Percentiles rank a stretch among this genome's conserved stretches.
Evolutionary conservation across 805 yeast species (phyloP).

Genomic region (Hanseniaspora guilliermondii): DNA sequence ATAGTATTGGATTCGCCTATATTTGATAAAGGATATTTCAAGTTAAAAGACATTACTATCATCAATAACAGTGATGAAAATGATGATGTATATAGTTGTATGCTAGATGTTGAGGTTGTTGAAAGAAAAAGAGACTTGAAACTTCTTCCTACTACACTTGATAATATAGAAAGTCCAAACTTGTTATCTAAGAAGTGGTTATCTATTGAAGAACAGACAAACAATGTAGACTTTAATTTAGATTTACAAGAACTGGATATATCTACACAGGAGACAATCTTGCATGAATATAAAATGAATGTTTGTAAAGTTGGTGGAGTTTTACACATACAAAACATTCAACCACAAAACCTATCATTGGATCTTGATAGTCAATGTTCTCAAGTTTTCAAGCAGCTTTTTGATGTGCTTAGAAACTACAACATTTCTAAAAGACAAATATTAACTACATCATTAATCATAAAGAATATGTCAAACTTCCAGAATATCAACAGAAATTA

Average conservation of each 20-base stretch:
- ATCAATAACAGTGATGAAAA: constrained; percentile 31
- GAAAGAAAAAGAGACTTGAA: constrained; percentile 25
- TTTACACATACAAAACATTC: constrained; percentile 35
- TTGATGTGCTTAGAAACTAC: constrained; percentile 25
- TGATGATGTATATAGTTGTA: constrained; percentile 62
- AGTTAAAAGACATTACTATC: constrained; percentile 15
- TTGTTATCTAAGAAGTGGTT: constrained; percentile 21
- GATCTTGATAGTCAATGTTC: constrained; percentile 34
- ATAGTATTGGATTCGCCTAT: constrained; percentile 84
- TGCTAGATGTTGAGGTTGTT: constrained; percentile 40
- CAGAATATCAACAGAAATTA: constrained; percentile 50
- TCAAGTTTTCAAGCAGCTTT: constrained; percentile 39
- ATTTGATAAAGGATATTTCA: constrained; percentile 38
- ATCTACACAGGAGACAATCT: background rate
- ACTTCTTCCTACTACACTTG: constrained; percentile 27
- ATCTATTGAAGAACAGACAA: constrained; percentile 13
- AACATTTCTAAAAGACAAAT: constrained; percentile 35
- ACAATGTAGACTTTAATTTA: background rate
- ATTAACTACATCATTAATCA: constrained; percentile 47
- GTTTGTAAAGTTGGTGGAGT: constrained; percentile 23
- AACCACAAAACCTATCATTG: constrained; percentile 20
- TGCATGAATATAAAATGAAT: constrained; percentile 1
- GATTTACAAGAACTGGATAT: background rate
- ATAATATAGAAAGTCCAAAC: constrained; percentile 28
- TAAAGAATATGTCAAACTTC: constrained; percentile 57